Evolutionary conservation across 116 monocot species (phyloP).

Genomic region (Trichopus zeylanicus): DNA sequence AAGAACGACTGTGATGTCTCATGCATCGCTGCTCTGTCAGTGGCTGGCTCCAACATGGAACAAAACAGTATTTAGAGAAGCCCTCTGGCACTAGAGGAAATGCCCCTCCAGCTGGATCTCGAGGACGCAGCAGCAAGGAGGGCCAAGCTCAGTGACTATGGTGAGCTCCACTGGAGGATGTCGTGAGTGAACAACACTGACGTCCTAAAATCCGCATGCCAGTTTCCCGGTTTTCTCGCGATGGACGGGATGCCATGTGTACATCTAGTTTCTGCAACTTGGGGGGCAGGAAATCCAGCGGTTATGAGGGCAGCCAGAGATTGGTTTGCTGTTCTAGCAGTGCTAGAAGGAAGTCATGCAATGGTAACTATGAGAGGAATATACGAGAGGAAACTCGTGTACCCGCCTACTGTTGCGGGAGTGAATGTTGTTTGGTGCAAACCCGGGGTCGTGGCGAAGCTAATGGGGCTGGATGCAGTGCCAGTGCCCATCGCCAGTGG

Average conservation of each 20-base stretch:
- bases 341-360: background rate
- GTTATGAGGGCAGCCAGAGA: too few relatives aligned
- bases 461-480: slow-evolving; percentile 83
- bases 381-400: slow-evolving; percentile 13
- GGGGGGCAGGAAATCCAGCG: background rate
- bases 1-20: slow-evolving; percentile 14
- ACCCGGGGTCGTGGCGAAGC: slow-evolving; percentile 70
- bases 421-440: slow-evolving; percentile 89
- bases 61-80: slow-evolving; percentile 6
- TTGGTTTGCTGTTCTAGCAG: slow-evolving; percentile 14
- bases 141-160: slow-evolving; percentile 18
- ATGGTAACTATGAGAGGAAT: slow-evolving; percentile 21
- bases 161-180: slow-evolving; percentile 45
- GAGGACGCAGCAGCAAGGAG: slow-evolving; percentile 66
- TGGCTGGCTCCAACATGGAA: slow-evolving; percentile 7
- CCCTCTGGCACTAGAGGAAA: slow-evolving; percentile 70
- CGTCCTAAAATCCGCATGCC: slow-evolving; percentile 64
- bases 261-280: slow-evolving; percentile 46
- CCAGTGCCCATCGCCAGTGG: slow-evolving; percentile 50
- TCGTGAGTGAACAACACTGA: slow-evolving; percentile 72
- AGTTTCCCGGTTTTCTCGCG: slow-evolving; percentile 84
- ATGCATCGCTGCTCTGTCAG: slow-evolving; percentile 15
- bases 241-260: slow-evolving; percentile 73
- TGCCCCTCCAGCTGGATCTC: slow-evolving; percentile 64
- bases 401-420: slow-evolving; percentile 56